Conservation (phyloP, 441 rosid species). For the Populus hybrid region DNA sequence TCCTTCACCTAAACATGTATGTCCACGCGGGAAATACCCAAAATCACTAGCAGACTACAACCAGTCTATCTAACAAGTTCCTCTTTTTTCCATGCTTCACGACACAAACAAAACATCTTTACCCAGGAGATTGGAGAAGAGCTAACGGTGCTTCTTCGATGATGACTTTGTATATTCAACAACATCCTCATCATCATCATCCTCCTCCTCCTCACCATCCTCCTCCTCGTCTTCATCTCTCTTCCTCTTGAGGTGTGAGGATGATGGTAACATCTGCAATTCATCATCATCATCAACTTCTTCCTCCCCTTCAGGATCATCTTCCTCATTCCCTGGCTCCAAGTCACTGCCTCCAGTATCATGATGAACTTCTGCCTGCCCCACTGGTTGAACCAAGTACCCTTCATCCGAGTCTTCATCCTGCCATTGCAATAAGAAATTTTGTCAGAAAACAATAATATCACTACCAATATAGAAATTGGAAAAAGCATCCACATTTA, state of each 20-base stretch:
- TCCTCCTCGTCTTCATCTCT: slow-evolving; percentile 34
- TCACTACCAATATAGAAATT: not conserved
- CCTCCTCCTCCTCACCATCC: slow-evolving; percentile 15
- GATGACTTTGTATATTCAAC: slow-evolving; percentile 32
- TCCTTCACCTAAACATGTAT: slow-evolving; percentile 19
- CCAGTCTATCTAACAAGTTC: slow-evolving; percentile 29
- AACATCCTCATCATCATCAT: slow-evolving; percentile 26
- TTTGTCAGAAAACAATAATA: not conserved
- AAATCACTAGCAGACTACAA: slow-evolving; percentile 29
- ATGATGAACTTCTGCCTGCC: slow-evolving; percentile 44
- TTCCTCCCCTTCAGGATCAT: slow-evolving; percentile 44
- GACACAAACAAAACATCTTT: slow-evolving; percentile 25
- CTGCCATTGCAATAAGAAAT: slow-evolving; percentile 28
- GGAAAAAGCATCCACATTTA: not conserved
- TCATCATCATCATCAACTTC: slow-evolving; percentile 50
- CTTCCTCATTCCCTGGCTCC: slow-evolving; percentile 45
- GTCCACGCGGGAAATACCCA: slow-evolving; percentile 29
- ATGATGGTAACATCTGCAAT: slow-evolving; percentile 33
- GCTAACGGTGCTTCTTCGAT: slow-evolving; percentile 45
- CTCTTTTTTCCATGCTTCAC: slow-evolving; percentile 21
- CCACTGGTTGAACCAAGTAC: slow-evolving; percentile 59
- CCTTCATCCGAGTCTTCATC: slow-evolving; percentile 62
- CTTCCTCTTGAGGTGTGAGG: slow-evolving; percentile 51
- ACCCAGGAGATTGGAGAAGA: not conserved
- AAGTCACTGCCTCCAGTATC: slow-evolving; percentile 38